Percentiles rank a stretch among this genome's conserved stretches.
Evolutionary conservation across 2,329 filamentous ascomycete species (phyloP).

Genomic region (Triangularia verruculosa): DNA sequence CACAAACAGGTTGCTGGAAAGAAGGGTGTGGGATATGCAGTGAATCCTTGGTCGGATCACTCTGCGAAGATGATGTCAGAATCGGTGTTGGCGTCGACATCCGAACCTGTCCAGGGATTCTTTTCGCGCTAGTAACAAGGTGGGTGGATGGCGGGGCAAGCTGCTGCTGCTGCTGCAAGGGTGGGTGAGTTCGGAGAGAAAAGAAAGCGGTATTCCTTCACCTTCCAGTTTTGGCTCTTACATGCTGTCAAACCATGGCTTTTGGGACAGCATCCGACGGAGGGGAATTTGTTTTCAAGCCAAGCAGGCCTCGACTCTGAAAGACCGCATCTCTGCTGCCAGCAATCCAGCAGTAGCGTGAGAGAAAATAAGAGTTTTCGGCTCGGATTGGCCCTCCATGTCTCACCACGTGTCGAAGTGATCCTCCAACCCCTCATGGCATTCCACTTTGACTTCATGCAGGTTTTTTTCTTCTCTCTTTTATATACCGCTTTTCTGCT

Average conservation of each 20-base stretch:
- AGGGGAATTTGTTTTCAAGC: background rate
- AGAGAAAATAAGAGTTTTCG: background rate
- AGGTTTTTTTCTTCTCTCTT: background rate
- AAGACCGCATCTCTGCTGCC: background rate
- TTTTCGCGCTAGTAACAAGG: background rate
- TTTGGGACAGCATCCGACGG: background rate
- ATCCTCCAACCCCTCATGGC: background rate
- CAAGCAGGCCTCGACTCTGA: background rate
- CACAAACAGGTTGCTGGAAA: background rate
- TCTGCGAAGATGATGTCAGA: constrained; percentile 7
- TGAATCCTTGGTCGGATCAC: background rate
- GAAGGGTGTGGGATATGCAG: background rate
- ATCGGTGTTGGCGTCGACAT: background rate
- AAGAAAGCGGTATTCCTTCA: too few relatives aligned
- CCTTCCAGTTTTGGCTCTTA: background rate
- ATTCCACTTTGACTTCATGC: background rate
- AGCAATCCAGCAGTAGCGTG: background rate
- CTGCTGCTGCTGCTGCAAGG: background rate
- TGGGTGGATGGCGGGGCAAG: background rate
- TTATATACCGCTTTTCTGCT: constrained; percentile 2
- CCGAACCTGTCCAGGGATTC: background rate
- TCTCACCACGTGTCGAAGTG: background rate
- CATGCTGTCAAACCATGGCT: too few relatives aligned
- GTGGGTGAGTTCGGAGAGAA: background rate
- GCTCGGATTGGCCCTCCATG: background rate